A percentile compares a stretch with the other conserved stretches of the same genome.
phyloP scores from a whole-genome alignment of 2,329 filamentous ascomycete genomes.

The Paraphaeosphaeria minitans region DNA sequence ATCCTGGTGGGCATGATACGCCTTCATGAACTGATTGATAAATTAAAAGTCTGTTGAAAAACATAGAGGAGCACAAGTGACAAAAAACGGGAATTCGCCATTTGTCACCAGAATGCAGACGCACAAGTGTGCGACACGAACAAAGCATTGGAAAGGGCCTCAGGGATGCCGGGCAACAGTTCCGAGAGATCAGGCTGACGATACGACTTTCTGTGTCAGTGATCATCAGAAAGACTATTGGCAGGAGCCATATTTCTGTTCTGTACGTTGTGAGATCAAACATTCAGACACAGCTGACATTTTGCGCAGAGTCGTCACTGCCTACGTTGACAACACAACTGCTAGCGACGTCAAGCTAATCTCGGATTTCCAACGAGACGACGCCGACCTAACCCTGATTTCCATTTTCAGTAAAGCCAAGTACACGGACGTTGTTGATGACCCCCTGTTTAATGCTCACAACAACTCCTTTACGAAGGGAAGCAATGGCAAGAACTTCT shows the following conservation, averaged over 20 bases:
- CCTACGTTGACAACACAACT: slow-evolving; percentile 16
- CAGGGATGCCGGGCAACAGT: slow-evolving; percentile 16
- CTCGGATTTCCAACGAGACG: slow-evolving; percentile 20
- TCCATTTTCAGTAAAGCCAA: slow-evolving; percentile 22
- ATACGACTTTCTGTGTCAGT: slow-evolving; percentile 25
- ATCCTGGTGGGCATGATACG: background rate
- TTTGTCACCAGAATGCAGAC: no score
- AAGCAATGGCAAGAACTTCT: slow-evolving; percentile 10
- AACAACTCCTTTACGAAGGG: background rate
- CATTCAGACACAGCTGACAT: background rate
- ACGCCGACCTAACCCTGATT: slow-evolving; percentile 26
- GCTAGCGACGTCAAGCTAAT: slow-evolving; percentile 26
- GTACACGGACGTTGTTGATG: slow-evolving; percentile 19
- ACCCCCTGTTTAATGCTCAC: slow-evolving; percentile 24
- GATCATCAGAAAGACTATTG: slow-evolving; percentile 21
- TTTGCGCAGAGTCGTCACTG: slow-evolving; percentile 12
- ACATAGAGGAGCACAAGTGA: background rate
- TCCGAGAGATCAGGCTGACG: background rate
- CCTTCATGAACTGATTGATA: background rate
- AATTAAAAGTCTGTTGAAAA: background rate
- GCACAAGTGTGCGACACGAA: no score
- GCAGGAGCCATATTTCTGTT: slow-evolving; percentile 20
- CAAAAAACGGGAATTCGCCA: background rate
- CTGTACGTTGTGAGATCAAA: slow-evolving; percentile 12
- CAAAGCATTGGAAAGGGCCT: background rate